Evolutionary conservation across 495 filamentous ascomycete species (phyloP).

Genomic region (Penicillium mononematosum): DNA sequence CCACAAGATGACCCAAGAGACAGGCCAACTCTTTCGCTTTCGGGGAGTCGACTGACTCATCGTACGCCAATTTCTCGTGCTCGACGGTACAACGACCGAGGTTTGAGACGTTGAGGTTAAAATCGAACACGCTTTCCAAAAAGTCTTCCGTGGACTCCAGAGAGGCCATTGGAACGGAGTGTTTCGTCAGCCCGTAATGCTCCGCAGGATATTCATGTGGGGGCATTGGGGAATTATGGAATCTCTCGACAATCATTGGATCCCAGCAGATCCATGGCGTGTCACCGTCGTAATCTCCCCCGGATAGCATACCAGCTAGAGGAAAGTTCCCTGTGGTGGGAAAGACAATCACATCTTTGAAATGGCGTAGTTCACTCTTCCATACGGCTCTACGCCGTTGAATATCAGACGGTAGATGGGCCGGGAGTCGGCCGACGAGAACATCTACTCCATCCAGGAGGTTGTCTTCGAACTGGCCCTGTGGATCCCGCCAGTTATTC

Average conservation of each 20-base stretch:
- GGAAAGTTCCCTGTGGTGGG: slow-evolving; percentile 65
- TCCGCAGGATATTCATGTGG: slow-evolving; percentile 39
- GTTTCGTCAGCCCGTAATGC: slow-evolving; percentile 58
- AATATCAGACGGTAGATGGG: slow-evolving; percentile 78
- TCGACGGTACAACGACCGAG: slow-evolving; percentile 74
- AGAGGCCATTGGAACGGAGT: slow-evolving; percentile 44
- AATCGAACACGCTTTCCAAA: slow-evolving; percentile 56
- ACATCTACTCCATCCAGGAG: slow-evolving; percentile 68
- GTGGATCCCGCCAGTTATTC: slow-evolving; percentile 52
- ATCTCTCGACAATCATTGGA: slow-evolving; percentile 66
- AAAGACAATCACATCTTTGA: slow-evolving; percentile 88
- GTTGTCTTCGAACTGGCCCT: slow-evolving; percentile 58
- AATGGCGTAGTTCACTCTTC: slow-evolving; percentile 65
- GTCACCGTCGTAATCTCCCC: slow-evolving; percentile 95
- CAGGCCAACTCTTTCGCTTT: slow-evolving; percentile 60
- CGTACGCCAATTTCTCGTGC: slow-evolving; percentile 71
- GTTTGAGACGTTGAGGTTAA: slow-evolving; percentile 63
- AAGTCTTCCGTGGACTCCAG: slow-evolving; percentile 42
- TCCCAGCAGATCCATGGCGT: slow-evolving; percentile 93
- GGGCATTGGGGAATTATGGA: slow-evolving; percentile 66
- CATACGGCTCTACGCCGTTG: slow-evolving; percentile 66
- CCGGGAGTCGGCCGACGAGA: slow-evolving; percentile 82
- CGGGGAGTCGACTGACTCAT: slow-evolving; percentile 54
- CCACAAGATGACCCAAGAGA: slow-evolving; percentile 76
- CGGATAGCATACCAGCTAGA: slow-evolving; percentile 78